phyloP scores from a whole-genome alignment of 352 stramenopile species.

The Globisporangium nodosum region DNA sequence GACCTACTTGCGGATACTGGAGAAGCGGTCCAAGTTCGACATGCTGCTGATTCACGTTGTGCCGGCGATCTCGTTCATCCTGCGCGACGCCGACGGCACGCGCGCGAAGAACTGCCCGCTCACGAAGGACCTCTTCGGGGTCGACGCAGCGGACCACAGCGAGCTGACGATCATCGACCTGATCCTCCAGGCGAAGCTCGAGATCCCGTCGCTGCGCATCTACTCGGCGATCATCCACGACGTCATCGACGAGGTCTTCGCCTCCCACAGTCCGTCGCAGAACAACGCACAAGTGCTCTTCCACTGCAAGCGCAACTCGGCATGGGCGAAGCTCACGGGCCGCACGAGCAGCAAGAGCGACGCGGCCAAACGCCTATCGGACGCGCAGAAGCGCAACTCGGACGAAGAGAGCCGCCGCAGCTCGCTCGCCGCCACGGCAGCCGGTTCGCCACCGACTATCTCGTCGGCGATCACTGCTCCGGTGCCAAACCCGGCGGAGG shows the following conservation, averaged over 20 bases:
- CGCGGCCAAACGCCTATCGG: constrained; percentile 21
- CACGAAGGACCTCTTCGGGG: constrained; percentile 66
- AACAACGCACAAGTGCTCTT: constrained; percentile 70
- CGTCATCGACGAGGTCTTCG: constrained; percentile 69
- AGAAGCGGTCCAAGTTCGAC: constrained; percentile 66
- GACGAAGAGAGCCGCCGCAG: constrained; percentile 21
- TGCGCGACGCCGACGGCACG: constrained; percentile 61
- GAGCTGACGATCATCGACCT: constrained; percentile 49
- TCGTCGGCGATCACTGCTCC: neutral
- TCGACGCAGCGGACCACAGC: constrained; percentile 26
- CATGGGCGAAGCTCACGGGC: constrained; percentile 58
- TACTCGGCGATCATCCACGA: constrained; percentile 76
- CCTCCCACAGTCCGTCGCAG: constrained; percentile 43
- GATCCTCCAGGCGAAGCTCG: constrained; percentile 51
- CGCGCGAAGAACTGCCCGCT: constrained; percentile 65
- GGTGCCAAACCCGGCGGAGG: constrained; percentile 1
- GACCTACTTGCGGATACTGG: constrained; percentile 61
- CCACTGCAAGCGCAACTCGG: constrained; percentile 58
- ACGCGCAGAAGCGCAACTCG: constrained; percentile 11
- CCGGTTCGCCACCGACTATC: neutral
- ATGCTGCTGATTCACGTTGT: constrained; percentile 87
- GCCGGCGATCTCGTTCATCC: constrained; percentile 69
- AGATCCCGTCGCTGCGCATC: constrained; percentile 61
- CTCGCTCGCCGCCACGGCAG: constrained; percentile 8
- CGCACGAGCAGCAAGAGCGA: constrained; percentile 31